Percentiles rank a stretch among this genome's conserved stretches.
phyloP scores from a whole-genome alignment of 495 filamentous ascomycete species.

The Hypoxylon fuscum region DNA sequence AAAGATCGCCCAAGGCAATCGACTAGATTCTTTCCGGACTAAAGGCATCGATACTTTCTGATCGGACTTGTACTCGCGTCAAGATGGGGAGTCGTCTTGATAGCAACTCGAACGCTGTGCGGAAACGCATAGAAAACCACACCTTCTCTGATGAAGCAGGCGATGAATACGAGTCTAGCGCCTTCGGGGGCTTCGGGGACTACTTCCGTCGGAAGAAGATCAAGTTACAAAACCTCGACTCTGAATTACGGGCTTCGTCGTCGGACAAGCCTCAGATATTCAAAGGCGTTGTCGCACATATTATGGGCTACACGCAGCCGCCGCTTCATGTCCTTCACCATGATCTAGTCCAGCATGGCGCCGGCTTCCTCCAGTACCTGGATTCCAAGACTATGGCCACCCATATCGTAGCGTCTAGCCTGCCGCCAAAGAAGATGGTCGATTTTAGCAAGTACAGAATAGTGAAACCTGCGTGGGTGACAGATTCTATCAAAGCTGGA shows the following conservation, averaged over 20 bases:
- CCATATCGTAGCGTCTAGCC: conserved; percentile 89
- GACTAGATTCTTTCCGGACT: conserved; percentile 20
- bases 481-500: conserved; percentile 84
- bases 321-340: conserved; percentile 85
- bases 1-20: conserved; percentile 34
- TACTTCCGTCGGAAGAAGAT: conserved; percentile 95
- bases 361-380: conserved; percentile 93
- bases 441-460: conserved; percentile 89
- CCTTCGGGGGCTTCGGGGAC: conserved; percentile 86
- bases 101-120: conserved; percentile 76
- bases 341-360: conserved; percentile 88
- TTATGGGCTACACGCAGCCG: conserved; percentile 94
- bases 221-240: conserved; percentile 93
- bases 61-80: conserved; percentile 14
- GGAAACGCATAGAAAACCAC: conserved; percentile 84
- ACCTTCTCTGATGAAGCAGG: conserved; percentile 72
- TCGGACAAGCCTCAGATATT: conserved; percentile 82
- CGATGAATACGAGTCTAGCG: conserved; percentile 88
- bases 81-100: conserved; percentile 84
- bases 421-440: conserved; percentile 90
- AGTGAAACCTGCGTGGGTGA: conserved; percentile 95
- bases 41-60: conserved; percentile 8
- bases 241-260: conserved; percentile 73
- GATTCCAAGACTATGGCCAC: conserved; percentile 92
- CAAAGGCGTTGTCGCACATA: conserved; percentile 84